phyloP scores from a whole-genome alignment of 2,329 filamentous ascomycete species.

The Apiospora koreana region DNA sequence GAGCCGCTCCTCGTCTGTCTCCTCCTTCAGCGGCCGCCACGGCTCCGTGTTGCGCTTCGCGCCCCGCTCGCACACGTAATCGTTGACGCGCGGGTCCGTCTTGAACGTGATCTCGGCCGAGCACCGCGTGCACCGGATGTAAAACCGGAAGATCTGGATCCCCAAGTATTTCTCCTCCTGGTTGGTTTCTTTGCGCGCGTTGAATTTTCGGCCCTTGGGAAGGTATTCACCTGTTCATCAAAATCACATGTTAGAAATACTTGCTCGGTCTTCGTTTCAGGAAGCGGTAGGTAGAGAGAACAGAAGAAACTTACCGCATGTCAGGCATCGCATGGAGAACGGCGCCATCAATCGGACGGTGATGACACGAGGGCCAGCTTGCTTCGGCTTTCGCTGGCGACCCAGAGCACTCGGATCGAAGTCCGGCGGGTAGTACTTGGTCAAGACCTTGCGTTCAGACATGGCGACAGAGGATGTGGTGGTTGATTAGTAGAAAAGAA shows the following conservation, averaged over 20 bases:
- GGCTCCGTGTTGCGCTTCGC: conserved; percentile 93
- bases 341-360: conserved; percentile 90
- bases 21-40: conserved; percentile 77
- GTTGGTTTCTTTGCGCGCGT: conserved; percentile 88
- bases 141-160: conserved; percentile 88
- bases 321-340: conserved; percentile 56
- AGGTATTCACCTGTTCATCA: conserved; percentile 64
- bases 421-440: conserved; percentile 69
- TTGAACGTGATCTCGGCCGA: conserved; percentile 87
- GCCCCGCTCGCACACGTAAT: conserved; percentile 72
- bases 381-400: conserved; percentile 68
- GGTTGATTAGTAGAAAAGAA: neutral
- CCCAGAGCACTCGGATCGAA: conserved; percentile 83
- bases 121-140: conserved; percentile 87
- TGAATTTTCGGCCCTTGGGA: conserved; percentile 94
- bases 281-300: neutral
- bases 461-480: conserved; percentile 24
- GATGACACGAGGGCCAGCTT: conserved; percentile 76
- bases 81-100: conserved; percentile 93
- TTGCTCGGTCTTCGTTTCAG: neutral
- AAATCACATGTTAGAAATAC: neutral
- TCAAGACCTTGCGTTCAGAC: conserved; percentile 47
- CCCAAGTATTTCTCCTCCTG: conserved; percentile 84
- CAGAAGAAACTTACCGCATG: conserved; percentile 39
- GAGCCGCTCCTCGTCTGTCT: conserved; percentile 84